Conservation (phyloP, 2,329 filamentous ascomycete genomes). For the Tolypocladium inflatum region DNA sequence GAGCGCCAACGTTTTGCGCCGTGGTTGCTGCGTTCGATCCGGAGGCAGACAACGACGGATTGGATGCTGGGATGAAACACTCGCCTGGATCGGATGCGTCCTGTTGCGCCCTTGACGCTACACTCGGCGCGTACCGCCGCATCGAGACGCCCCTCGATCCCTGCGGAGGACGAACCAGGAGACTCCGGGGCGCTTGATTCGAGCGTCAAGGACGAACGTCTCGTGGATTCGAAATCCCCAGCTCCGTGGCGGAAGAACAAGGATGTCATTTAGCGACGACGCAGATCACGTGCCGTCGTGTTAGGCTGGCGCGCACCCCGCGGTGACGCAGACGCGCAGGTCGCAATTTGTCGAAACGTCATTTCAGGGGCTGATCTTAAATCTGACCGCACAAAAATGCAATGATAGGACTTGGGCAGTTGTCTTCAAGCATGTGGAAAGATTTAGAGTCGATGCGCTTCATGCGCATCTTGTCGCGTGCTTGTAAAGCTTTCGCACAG, state of each 20-base stretch:
- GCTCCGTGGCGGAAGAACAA: not conserved
- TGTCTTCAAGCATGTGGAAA: no score
- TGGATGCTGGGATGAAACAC: not conserved
- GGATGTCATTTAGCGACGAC: not conserved
- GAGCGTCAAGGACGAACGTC: not conserved
- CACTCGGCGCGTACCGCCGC: not conserved
- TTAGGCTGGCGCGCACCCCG: not conserved
- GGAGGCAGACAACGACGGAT: not conserved
- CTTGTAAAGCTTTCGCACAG: not conserved
- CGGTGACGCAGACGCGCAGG: not conserved
- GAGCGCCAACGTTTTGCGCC: not conserved
- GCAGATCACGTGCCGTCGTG: slow-evolving; percentile 1
- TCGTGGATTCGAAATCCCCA: not conserved
- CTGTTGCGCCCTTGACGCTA: not conserved
- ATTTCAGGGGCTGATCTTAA: not conserved
- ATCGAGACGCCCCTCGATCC: not conserved
- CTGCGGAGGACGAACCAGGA: not conserved
- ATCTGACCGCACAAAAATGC: not conserved
- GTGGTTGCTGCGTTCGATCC: not conserved
- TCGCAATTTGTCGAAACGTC: not conserved
- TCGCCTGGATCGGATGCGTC: not conserved
- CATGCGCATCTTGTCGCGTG: not conserved
- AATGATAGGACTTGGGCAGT: not conserved
- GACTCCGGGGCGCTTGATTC: not conserved
- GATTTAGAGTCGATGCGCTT: not conserved